These are phyloP conservation scores for Zygoascus hellenicus DNA, from an alignment of 1,139 yeast species.

Conservation along the genomic window DNA sequence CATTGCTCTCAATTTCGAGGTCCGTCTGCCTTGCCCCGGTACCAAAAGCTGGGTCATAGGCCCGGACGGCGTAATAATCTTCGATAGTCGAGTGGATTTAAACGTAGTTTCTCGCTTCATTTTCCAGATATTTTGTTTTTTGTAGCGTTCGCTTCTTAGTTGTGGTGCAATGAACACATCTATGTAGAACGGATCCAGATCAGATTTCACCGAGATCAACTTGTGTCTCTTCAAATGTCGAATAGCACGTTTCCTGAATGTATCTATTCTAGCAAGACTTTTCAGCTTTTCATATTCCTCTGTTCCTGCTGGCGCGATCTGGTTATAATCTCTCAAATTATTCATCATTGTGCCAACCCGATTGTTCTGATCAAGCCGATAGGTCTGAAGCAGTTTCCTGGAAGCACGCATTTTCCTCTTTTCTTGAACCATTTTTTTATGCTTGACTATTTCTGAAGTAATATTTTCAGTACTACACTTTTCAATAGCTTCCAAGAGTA, in stretches of 20 bases:
- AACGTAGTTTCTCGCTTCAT: constrained; percentile 13
- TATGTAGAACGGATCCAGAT: constrained; percentile 18
- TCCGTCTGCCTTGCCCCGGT: constrained; percentile 15
- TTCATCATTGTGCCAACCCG: too few relatives aligned
- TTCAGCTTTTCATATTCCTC: constrained; percentile 1
- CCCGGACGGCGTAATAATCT: constrained; percentile 17
- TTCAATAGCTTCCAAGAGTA: constrained; percentile 11
- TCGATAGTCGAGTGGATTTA: constrained; percentile 11
- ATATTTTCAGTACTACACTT: neutral
- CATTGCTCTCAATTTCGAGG: constrained; percentile 1
- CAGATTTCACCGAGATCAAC: constrained; percentile 4
- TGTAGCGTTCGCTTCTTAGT: constrained; percentile 10
- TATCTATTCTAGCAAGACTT: constrained; percentile 4
- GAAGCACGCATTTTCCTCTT: neutral
- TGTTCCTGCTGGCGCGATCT: constrained; percentile 1
- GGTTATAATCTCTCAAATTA: constrained; percentile 2
- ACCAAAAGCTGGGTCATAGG: constrained; percentile 17
- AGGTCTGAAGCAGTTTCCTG: too few relatives aligned
- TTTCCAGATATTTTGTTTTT: constrained; percentile 8
- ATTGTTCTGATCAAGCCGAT: too few relatives aligned
- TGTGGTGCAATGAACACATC: constrained; percentile 22
- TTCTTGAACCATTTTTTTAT: neutral
- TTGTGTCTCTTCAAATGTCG: constrained; percentile 10
- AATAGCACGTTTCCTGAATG: constrained; percentile 11
- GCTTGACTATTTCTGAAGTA: neutral